These are phyloP conservation scores for Cytospora piceicola DNA, from an alignment of 2,329 filamentous ascomycete genomes.

Conservation along the genomic window DNA sequence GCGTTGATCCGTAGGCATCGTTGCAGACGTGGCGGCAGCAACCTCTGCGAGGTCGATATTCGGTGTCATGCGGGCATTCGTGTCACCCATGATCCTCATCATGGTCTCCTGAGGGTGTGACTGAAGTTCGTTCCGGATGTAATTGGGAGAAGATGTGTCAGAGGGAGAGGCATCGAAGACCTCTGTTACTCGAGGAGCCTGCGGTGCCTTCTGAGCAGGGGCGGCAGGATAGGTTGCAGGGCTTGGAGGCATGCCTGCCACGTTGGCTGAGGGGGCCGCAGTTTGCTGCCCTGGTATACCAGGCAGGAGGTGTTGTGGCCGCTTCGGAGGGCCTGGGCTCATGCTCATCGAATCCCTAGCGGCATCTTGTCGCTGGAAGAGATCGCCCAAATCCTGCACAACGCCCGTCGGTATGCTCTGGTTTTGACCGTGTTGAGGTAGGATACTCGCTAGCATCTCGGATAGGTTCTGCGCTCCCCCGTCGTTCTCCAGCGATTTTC, in stretches of 20 bases:
- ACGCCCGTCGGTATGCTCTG: slow-evolving; percentile 53
- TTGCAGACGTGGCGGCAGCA: slow-evolving; percentile 59
- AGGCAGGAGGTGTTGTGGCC: slow-evolving; percentile 57
- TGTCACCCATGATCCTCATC: slow-evolving; percentile 68
- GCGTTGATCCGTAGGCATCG: slow-evolving; percentile 60
- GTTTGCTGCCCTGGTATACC: slow-evolving; percentile 51
- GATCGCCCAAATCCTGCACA: slow-evolving; percentile 65
- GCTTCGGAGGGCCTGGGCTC: slow-evolving; percentile 49
- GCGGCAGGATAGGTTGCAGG: slow-evolving; percentile 35
- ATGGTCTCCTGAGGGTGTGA: slow-evolving; percentile 63
- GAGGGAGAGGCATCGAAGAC: slow-evolving; percentile 57
- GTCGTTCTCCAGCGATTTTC: slow-evolving; percentile 87
- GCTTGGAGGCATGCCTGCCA: slow-evolving; percentile 39
- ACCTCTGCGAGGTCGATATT: slow-evolving; percentile 60
- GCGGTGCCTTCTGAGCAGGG: slow-evolving; percentile 43
- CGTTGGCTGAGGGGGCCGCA: slow-evolving; percentile 37
- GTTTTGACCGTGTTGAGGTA: slow-evolving; percentile 56
- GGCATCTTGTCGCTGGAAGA: slow-evolving; percentile 52
- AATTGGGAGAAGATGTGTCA: slow-evolving; percentile 51
- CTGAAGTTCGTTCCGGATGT: slow-evolving; percentile 59
- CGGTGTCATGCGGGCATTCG: slow-evolving; percentile 57
- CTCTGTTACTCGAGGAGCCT: slow-evolving; percentile 63
- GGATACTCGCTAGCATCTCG: slow-evolving; percentile 79
- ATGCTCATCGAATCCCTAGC: slow-evolving; percentile 43
- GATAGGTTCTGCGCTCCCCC: slow-evolving; percentile 75